Evolutionary conservation across 2,329 filamentous ascomycete genomes (phyloP).

Genomic region (Metarhizium anisopliae): DNA sequence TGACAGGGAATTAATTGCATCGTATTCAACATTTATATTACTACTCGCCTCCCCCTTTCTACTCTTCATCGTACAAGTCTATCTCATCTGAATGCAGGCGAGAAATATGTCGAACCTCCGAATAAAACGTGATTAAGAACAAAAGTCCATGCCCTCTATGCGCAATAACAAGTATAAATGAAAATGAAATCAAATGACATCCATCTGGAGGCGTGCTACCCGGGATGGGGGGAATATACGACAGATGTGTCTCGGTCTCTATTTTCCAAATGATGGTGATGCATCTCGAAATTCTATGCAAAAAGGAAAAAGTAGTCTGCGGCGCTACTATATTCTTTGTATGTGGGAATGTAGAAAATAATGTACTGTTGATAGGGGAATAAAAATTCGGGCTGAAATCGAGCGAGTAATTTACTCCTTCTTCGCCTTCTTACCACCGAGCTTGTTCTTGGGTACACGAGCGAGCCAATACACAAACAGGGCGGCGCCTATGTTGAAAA

Average conservation of each 20-base stretch:
- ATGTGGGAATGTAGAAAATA: neutral
- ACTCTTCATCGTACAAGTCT: neutral
- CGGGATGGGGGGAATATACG: too few species aligned
- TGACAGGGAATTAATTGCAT: neutral
- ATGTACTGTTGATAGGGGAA: neutral
- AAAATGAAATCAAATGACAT: neutral
- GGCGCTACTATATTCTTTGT: neutral
- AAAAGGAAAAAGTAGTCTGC: neutral
- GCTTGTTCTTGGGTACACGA: slow-evolving; percentile 38
- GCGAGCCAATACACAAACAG: slow-evolving; percentile 48
- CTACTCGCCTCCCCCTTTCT: neutral
- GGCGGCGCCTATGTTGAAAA: slow-evolving; percentile 48
- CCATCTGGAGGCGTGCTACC: too few species aligned
- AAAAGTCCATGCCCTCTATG: neutral
- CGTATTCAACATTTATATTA: neutral
- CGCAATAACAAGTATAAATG: neutral
- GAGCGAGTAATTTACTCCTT: slow-evolving; percentile 9
- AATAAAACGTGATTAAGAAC: neutral
- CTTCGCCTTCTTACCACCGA: slow-evolving; percentile 24
- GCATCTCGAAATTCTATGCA: neutral
- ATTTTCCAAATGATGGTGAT: too few species aligned
- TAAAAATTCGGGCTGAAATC: neutral
- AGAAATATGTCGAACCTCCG: neutral
- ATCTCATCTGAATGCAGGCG: neutral
- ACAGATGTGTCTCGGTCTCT: too few species aligned